phyloP scores from a whole-genome alignment of 139 green algal genomes.

The Chlamydomonas schloesseri region DNA sequence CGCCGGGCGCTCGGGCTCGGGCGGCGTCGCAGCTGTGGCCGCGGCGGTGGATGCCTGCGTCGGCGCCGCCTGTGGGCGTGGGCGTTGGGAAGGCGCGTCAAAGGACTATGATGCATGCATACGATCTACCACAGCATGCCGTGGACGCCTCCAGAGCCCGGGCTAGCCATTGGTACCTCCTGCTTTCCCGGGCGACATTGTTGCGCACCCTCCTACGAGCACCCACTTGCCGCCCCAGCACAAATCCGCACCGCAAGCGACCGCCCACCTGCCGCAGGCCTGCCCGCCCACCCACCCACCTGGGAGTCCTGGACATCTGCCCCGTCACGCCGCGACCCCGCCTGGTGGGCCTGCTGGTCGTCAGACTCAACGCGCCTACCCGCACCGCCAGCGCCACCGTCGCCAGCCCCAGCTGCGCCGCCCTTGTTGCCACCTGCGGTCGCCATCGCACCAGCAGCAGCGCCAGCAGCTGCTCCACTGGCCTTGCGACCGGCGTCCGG shows the following conservation, averaged over 20 bases:
- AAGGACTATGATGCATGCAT: too few species aligned
- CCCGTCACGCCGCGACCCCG: neutral
- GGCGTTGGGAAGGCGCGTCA: too few species aligned
- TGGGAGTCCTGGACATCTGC: neutral
- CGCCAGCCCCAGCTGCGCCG: neutral
- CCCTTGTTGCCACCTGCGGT: neutral
- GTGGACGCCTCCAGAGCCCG: too few species aligned
- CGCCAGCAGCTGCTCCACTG: neutral
- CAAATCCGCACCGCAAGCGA: too few species aligned
- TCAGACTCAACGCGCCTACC: neutral
- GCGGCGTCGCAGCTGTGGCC: neutral
- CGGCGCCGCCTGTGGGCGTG: too few species aligned
- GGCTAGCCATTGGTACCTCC: too few species aligned
- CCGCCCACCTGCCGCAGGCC: neutral
- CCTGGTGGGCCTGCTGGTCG: neutral
- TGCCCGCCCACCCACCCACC: neutral
- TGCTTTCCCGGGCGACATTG: too few species aligned
- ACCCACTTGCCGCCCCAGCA: too few species aligned
- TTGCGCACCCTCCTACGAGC: too few species aligned
- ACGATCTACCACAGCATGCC: too few species aligned
- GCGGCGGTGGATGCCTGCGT: too few species aligned
- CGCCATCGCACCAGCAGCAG: neutral
- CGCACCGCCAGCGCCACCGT: neutral
- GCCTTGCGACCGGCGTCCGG: neutral
- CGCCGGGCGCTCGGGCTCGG: conserved; percentile 3